Percentiles rank a stretch among this genome's conserved stretches.
Evolutionary conservation across 345 rosid genomes (phyloP).

Genomic region (Aurinia saxatilis): DNA sequence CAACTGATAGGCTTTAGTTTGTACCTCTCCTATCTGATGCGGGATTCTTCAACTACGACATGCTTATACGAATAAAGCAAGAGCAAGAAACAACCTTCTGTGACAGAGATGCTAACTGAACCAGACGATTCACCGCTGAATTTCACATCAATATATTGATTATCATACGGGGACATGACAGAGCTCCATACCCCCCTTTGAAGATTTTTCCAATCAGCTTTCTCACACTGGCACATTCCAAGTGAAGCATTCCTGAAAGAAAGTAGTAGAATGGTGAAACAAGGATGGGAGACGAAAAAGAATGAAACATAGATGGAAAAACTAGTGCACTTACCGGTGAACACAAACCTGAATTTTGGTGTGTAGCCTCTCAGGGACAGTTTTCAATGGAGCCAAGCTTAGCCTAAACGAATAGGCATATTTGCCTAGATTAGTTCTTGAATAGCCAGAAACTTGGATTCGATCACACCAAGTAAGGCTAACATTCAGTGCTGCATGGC

Average conservation of each 20-base stretch:
- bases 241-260: conserved; percentile 64
- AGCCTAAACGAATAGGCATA: conserved; percentile 56
- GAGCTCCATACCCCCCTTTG: conserved; percentile 62
- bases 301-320: neutral
- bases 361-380: conserved; percentile 50
- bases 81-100: conserved; percentile 44
- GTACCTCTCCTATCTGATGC: too few relatives aligned
- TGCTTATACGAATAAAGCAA: neutral
- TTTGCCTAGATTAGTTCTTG: conserved; percentile 52
- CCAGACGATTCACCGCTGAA: conserved; percentile 41
- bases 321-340: conserved; percentile 53
- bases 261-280: neutral
- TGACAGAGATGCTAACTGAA: conserved; percentile 39
- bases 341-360: conserved; percentile 63
- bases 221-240: conserved; percentile 59
- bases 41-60: neutral
- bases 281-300: neutral
- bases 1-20: neutral
- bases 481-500: conserved; percentile 44
- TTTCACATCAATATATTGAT: conserved; percentile 68
- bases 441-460: conserved; percentile 57
- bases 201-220: conserved; percentile 61
- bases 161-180: conserved; percentile 71
- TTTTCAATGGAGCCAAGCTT: conserved; percentile 44
- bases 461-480: conserved; percentile 64